Base-by-base conservation (phyloP, 768 basidiomycete genomes). In the Phlegmacium glaucopus region DNA sequence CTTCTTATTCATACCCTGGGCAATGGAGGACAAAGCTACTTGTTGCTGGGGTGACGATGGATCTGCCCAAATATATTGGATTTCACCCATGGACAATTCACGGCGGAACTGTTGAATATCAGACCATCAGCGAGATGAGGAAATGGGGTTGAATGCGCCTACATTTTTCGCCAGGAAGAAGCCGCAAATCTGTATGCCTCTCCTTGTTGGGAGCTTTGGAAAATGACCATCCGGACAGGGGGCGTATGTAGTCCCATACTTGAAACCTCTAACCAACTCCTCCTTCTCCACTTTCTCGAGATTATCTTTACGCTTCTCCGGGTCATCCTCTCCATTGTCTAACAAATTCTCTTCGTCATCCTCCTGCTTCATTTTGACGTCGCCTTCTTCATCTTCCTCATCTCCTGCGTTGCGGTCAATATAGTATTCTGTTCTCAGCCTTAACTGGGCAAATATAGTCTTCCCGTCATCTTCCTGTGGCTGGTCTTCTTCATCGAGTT, bases 191-290 rank as follows among this genome's bases (percentile, higher is more conserved):
- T 95, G 90, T 39, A 98, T 86, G 0, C 95, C 95, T 57, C 84
- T 86, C 59, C 70, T 77, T 1, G 92, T 89, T n/a, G 71, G 67
- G 32, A 96, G 69, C 51, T 72, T 77, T 26, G 80, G 79, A 56
- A 93, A 95, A 44, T 85, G 82, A n/a, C 83, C 90, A 43, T 91
- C 90, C 2, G 90, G 87, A 65, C 86, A 85, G 1, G 90, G 91
- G 3, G 82, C 87, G 64, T 91, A 94, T 1, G 89, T 87, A 2
- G 90, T 78, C 15, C 94, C 94, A 58, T 96, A 95, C 67, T 89
- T 88, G 72, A 88, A 94, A 2, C 90, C 92, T 53, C 75, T 70
- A 17, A 90, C 72, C 7, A 94, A 80, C 30, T 92, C 78, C 55
- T 90, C 87, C 64, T 86, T 87, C 61, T 89, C 84, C 6, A 90